Evolutionary conservation across 2,329 filamentous ascomycete species (phyloP).

Genomic region (Curvularia lunata): DNA sequence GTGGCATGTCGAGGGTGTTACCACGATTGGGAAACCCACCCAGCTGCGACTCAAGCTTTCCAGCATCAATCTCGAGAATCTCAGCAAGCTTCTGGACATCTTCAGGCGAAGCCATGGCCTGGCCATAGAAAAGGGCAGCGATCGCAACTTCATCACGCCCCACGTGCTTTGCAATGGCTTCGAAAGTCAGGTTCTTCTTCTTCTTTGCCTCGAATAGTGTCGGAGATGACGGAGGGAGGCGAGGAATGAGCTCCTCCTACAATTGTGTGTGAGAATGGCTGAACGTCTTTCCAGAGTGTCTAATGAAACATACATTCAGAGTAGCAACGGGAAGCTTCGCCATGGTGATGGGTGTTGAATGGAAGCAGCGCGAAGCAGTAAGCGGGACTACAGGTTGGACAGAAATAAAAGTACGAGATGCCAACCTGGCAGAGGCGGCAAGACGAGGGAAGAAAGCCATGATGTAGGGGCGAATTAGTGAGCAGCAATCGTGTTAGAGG

Average conservation of each 20-base stretch:
- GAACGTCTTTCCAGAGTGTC: background rate
- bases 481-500: conserved; percentile 17
- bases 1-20: conserved; percentile 79
- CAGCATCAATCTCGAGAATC: conserved; percentile 66
- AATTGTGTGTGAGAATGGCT: conserved; percentile 16
- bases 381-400: conserved; percentile 31
- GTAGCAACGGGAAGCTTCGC: conserved; percentile 50
- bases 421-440: conserved; percentile 39
- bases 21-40: conserved; percentile 82
- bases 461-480: conserved; percentile 12
- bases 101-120: conserved; percentile 73
- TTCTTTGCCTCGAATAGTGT: conserved; percentile 85
- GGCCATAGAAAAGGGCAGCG: conserved; percentile 90
- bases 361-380: conserved; percentile 36
- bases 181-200: conserved; percentile 75
- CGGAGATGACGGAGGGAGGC: conserved; percentile 73
- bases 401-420: conserved; percentile 41
- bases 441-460: conserved; percentile 39
- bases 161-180: conserved; percentile 74
- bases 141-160: conserved; percentile 82
- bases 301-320: conserved; percentile 36
- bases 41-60: conserved; percentile 66
- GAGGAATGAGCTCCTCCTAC: conserved; percentile 69
- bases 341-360: conserved; percentile 39
- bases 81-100: conserved; percentile 72